phyloP scores from a whole-genome alignment of 768 basidiomycete genomes.

The Exsudoporus frostii region DNA sequence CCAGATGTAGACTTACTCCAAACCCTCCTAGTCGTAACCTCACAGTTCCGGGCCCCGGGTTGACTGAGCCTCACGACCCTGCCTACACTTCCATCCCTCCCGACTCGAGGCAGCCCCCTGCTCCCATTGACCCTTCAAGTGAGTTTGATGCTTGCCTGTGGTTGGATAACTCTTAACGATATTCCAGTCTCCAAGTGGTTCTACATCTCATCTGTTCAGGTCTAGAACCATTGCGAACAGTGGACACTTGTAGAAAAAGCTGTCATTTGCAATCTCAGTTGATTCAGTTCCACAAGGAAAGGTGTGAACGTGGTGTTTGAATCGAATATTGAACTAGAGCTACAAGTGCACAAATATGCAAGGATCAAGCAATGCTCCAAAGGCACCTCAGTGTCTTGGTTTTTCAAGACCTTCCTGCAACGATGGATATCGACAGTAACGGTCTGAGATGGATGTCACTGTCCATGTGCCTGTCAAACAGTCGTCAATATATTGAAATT shows the following conservation, averaged over 20 bases:
- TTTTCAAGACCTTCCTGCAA: slow-evolving; percentile 52
- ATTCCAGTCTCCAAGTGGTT: slow-evolving; percentile 84
- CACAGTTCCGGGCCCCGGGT: slow-evolving; percentile 68
- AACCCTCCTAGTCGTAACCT: slow-evolving; percentile 65
- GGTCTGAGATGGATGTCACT: slow-evolving; percentile 87
- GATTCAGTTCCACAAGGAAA: neutral
- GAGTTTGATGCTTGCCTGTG: slow-evolving; percentile 26
- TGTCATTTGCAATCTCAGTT: slow-evolving; percentile 2
- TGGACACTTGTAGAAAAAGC: neutral
- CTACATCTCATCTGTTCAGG: slow-evolving; percentile 88
- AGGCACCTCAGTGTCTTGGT: slow-evolving; percentile 19
- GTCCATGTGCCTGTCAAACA: slow-evolving; percentile 74
- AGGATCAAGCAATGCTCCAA: slow-evolving; percentile 7
- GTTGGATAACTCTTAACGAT: slow-evolving; percentile 9
- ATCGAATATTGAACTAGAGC: slow-evolving; percentile 16
- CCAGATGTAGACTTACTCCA: neutral
- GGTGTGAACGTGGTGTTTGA: neutral
- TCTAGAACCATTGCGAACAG: slow-evolving; percentile 36
- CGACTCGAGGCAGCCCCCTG: slow-evolving; percentile 81
- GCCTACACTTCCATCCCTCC: slow-evolving; percentile 63
- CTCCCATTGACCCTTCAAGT: slow-evolving; percentile 90
- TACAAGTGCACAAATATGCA: slow-evolving; percentile 27
- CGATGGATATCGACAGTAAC: slow-evolving; percentile 84
- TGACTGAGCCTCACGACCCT: slow-evolving; percentile 58
- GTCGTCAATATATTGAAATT: slow-evolving; percentile 1